Percentiles rank a stretch among this genome's conserved stretches.
Evolutionary conservation across 129 eudicot species (phyloP).

Genomic region (Centella asiatica): DNA sequence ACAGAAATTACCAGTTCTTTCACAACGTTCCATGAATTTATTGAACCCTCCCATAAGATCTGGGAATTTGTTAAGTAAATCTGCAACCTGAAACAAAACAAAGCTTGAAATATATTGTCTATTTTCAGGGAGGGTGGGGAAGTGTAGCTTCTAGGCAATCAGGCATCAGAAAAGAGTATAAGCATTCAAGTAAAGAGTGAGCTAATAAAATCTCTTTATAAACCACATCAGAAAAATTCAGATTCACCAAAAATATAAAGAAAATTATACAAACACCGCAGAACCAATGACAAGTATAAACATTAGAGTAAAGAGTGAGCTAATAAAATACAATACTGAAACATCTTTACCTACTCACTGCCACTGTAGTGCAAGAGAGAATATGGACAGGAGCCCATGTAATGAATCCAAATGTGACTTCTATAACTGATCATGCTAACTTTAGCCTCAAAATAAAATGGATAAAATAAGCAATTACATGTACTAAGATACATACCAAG

Average conservation of each 20-base stretch:
- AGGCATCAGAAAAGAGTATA: no score
- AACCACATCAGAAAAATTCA: neutral
- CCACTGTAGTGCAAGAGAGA: no score
- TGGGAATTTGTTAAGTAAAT: slow-evolving; percentile 85
- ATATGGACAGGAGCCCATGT: no score
- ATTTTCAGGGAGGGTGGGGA: no score
- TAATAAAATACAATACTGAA: no score
- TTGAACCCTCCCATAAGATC: slow-evolving; percentile 97
- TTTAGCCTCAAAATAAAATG: neutral
- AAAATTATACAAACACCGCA: no score
- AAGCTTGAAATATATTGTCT: neutral
- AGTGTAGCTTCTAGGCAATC: no score
- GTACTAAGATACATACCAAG: slow-evolving; percentile 45
- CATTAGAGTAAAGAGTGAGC: no score
- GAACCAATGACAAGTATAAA: no score
- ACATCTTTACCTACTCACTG: no score
- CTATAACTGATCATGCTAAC: neutral
- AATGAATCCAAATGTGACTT: neutral
- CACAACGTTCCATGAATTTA: slow-evolving; percentile 84
- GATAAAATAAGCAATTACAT: neutral
- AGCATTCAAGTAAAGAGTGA: no score
- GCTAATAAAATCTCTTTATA: neutral
- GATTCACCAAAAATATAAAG: neutral
- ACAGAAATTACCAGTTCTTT: slow-evolving; percentile 56
- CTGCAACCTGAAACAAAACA: slow-evolving; percentile 62